Evolutionary conservation across 2,329 filamentous ascomycete genomes (phyloP), one percentile per base, ranked within the genome.

Genomic region (Polytolypa hystricis): DNA sequence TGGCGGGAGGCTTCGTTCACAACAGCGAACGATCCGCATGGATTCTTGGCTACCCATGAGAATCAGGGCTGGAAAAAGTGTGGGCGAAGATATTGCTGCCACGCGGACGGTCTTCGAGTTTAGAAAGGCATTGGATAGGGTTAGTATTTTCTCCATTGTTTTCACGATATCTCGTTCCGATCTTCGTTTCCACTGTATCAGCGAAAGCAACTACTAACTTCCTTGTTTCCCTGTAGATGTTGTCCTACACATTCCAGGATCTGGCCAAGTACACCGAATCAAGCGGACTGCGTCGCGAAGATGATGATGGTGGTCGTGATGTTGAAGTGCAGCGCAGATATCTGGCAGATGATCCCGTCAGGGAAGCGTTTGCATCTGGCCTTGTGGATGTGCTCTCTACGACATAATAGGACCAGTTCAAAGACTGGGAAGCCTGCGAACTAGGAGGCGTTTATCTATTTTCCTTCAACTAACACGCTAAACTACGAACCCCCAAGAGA

Each of bases 31-130:
- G 1, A 25, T 64, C 12, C 39, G 45, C 5, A 52, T 62, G 47
- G 57, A 62, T 31, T 48, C 46, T 2, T 64, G 60, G 57, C 42
- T 62, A 6, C 48, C 48, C 2, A 54, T 61, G 30, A 43, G 39
- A 15, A 38, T 60, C 14, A 28, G 43, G 6, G 38, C 41, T 0
- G 35, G 31, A 4, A 42, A 47, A 12, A 27, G 28, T 9, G 15
- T 35, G 7, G 15, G 18, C 5, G 12, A 38, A 2, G 14, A 21
- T 12, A 19, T 34, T n/a, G 28, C 36, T 9, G 43, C 44, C 11
- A 45, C 44, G 4, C 54, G 50, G 30, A 46, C 53, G 7, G 26
- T 62, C 6, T 37, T 61, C 25, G 54, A 61, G 31, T 54, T 60
- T 29, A 48, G 53, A 6, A 57, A 60, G 38, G 52, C 50, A 1